phyloP scores from a whole-genome alignment of 164 flowering plant genomes.

The Annona squamosa region DNA sequence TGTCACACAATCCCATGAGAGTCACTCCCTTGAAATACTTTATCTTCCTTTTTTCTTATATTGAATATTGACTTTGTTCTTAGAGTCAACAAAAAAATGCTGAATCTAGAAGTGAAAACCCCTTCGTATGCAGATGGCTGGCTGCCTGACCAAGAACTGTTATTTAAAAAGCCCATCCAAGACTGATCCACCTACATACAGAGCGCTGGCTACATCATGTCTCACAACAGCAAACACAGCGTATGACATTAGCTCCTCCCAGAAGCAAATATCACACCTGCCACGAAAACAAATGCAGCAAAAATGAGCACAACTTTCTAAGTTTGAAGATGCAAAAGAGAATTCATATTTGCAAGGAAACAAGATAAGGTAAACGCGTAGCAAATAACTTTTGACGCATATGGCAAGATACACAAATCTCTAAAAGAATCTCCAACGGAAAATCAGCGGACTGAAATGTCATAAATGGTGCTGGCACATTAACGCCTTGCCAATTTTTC shows the following conservation, averaged over 20 bases:
- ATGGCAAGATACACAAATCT: conserved; percentile 49
- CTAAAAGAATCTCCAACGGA: conserved; percentile 77
- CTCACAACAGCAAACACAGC: conserved; percentile 46
- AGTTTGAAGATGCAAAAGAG: conserved; percentile 37
- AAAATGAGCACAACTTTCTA: conserved; percentile 48
- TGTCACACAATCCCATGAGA: conserved; percentile 11
- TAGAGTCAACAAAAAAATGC: conserved; percentile 4
- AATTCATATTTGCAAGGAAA: conserved; percentile 17
- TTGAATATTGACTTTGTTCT: neutral
- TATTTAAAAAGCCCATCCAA: conserved; percentile 61
- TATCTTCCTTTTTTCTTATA: neutral
- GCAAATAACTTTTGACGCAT: neutral
- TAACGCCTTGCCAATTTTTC: conserved; percentile 44
- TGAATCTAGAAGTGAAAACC: conserved; percentile 54
- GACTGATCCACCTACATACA: conserved; percentile 55
- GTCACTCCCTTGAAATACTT: conserved; percentile 1
- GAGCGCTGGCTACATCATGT: conserved; percentile 68
- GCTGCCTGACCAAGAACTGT: conserved; percentile 62
- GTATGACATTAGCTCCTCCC: conserved; percentile 99
- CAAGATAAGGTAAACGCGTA: neutral
- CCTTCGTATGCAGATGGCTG: conserved; percentile 38
- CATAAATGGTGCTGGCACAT: conserved; percentile 71
- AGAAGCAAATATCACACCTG: conserved; percentile 99
- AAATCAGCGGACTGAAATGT: conserved; percentile 82
- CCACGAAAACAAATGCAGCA: conserved; percentile 55